Evolutionary conservation across 2,329 filamentous ascomycete species (phyloP).

Genomic region (Fusarium newnesense): DNA sequence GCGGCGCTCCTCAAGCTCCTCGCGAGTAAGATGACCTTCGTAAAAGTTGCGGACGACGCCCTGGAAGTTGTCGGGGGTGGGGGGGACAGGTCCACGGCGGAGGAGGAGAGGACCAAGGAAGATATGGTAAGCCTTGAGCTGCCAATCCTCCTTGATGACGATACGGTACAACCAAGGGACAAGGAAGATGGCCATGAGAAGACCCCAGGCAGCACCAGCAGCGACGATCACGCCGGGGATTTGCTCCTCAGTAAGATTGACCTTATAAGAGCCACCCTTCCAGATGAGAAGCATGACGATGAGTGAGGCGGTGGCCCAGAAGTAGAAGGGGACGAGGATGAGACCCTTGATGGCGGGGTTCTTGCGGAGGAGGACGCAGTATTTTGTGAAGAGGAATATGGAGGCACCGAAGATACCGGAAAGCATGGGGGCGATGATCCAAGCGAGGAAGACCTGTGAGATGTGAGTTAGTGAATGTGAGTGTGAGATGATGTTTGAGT

Average conservation of each 20-base stretch:
- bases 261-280: constrained; percentile 58
- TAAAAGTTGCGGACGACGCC: constrained; percentile 65
- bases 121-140: constrained; percentile 66
- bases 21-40: constrained; percentile 63
- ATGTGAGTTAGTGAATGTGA: constrained; percentile 26
- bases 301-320: constrained; percentile 64
- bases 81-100: constrained; percentile 50
- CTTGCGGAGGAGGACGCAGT: constrained; percentile 62
- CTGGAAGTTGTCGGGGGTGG: constrained; percentile 55
- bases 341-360: constrained; percentile 66
- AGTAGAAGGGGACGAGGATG: constrained; percentile 65
- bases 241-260: constrained; percentile 60
- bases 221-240: constrained; percentile 66
- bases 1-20: constrained; percentile 59
- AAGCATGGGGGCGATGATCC: constrained; percentile 69
- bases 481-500: background rate
- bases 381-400: constrained; percentile 68
- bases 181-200: constrained; percentile 63
- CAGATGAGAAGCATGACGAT: constrained; percentile 70
- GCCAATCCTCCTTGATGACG: constrained; percentile 69
- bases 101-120: constrained; percentile 64
- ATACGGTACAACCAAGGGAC: constrained; percentile 68
- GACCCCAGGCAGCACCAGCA: constrained; percentile 59
- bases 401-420: constrained; percentile 63
- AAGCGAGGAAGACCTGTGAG: constrained; percentile 67